A percentile compares a stretch with the other conserved stretches of the same genome.
Evolutionary conservation across 176 grass and related monocot species (phyloP).

Genomic region (Oryza officinalis): DNA sequence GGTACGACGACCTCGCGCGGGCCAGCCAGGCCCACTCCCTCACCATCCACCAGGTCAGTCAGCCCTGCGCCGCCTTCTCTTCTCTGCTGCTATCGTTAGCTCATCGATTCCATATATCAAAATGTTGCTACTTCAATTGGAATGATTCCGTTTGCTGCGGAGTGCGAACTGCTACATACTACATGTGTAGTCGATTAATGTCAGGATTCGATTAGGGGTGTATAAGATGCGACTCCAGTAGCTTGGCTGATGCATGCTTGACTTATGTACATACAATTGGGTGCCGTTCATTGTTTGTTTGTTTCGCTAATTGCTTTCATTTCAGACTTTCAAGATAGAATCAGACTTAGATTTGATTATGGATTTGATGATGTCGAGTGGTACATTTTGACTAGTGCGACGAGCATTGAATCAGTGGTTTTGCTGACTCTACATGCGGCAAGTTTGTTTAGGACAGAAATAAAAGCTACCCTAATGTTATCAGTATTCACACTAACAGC

Average conservation of each 20-base stretch:
- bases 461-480: background rate
- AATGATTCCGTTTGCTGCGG: background rate
- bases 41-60: constrained; percentile 69
- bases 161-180: background rate
- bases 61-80: background rate
- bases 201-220: background rate
- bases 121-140: background rate
- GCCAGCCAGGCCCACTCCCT: constrained; percentile 61
- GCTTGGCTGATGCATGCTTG: background rate
- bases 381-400: background rate
- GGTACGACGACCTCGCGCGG: constrained; percentile 79
- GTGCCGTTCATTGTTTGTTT: background rate
- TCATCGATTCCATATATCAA: background rate
- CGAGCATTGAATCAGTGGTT: background rate
- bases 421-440: background rate
- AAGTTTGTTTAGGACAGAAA: background rate
- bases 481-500: background rate
- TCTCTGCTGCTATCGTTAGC: background rate
- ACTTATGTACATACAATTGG: background rate
- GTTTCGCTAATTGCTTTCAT: constrained; percentile 15
- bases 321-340: background rate
- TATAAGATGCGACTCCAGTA: background rate
- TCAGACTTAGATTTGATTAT: background rate
- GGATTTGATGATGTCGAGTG: background rate
- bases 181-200: background rate